Base-by-base conservation (phyloP, 805 yeast genomes). In the Myxozyma kluyveri region DNA sequence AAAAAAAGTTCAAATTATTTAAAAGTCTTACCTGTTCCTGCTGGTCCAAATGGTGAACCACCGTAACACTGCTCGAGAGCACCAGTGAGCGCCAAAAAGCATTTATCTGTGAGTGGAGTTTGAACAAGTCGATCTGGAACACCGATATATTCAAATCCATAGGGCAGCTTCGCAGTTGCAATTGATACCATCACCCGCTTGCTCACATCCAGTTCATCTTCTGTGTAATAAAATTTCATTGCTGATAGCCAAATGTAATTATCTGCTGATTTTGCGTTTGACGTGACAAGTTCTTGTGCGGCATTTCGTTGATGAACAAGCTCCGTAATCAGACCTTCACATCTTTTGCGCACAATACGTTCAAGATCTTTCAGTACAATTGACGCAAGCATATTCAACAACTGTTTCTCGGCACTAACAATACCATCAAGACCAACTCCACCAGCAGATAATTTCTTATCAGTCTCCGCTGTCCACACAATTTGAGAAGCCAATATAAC, bases 11-110 rank as follows among this genome's bases (percentile, higher is more conserved):
- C 10, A 23, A 49, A 29, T 17, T 29, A 29, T 9, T 14, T 9
- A 29, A 29, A 6, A 4, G 23, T 6, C 38, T 9, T 24, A 59
- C 98, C 98, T 0, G 98, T 91, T 38, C 98, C 98, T 2, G 98
- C 96, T 1, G 98, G 97, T 0, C 98, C 98, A 67, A 85, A 82
- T 0, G 95, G 84, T 1, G 95, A 84, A 0, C 96, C 95, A n/a
- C 98, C 98, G 6, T 81, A 71, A 32, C 76, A 77, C 60, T 83
- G 88, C 31, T 79, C 76, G 17, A 89, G 65, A 0, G 97, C 90
- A 54, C 83, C 85, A 0, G 86, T 73, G 81, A 90, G 79, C 0
- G 89, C 72, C 6, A 83, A 65, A 64, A 78, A 88, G 50, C 88
- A 79, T 4, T 75, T 72, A 43, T 80, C 79, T 5, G 86, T 74